Evolutionary conservation across 176 grass and related monocot genomes (phyloP).

Genomic region (Avena insularis): DNA sequence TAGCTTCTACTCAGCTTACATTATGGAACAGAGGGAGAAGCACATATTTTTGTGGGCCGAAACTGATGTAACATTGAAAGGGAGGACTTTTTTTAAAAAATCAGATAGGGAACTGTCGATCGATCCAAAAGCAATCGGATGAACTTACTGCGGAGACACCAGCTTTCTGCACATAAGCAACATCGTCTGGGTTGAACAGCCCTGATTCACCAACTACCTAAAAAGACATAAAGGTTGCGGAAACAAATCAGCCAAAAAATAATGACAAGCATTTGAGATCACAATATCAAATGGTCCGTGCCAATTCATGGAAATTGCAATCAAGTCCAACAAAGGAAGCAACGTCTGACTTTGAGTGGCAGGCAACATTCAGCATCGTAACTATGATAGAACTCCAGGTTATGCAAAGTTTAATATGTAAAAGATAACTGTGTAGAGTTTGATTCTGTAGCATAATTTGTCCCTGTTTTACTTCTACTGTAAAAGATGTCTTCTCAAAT

Average conservation of each 20-base stretch:
- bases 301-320: no score
- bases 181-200: conserved; percentile 72
- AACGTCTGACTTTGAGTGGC: not conserved
- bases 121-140: not conserved
- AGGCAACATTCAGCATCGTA: not conserved
- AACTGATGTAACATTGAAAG: not conserved
- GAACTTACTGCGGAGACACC: conserved; percentile 83
- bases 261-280: not conserved
- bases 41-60: no score
- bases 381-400: not conserved
- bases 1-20: no score
- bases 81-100: no score
- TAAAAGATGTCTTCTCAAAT: no score
- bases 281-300: not conserved
- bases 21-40: no score
- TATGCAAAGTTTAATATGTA: not conserved
- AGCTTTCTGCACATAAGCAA: conserved; percentile 86
- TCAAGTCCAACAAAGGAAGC: no score
- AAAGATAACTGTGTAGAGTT: conserved; percentile 26
- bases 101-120: not conserved
- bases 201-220: conserved; percentile 96
- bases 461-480: not conserved
- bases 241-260: not conserved
- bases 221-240: conserved; percentile 14
- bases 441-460: not conserved